phyloP scores from a whole-genome alignment of 768 basidiomycete species.

The Boletus speciosus region DNA sequence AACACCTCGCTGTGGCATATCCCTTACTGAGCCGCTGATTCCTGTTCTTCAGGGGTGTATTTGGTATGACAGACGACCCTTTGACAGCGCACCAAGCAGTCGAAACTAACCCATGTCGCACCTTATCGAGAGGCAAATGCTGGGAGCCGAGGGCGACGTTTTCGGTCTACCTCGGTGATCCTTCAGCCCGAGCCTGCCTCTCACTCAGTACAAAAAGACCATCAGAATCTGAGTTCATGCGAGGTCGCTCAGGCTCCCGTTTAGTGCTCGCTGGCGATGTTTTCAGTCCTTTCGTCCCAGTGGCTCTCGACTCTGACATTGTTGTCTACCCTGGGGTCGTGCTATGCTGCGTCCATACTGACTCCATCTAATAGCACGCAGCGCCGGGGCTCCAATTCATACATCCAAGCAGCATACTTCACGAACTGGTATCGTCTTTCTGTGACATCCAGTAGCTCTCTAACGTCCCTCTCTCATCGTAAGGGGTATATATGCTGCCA shows the following conservation, averaged over 20 bases:
- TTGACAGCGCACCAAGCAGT: neutral
- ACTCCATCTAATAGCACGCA: conserved; percentile 6
- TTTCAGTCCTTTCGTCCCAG: neutral
- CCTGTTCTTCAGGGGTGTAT: conserved; percentile 5
- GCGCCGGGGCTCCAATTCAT: conserved; percentile 15
- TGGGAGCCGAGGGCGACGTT: conserved; percentile 14
- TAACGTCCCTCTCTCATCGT: conserved; percentile 1
- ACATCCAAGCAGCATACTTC: conserved; percentile 36
- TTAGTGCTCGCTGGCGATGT: neutral
- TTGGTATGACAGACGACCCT: neutral
- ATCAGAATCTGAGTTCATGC: neutral
- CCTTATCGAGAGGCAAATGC: conserved; percentile 16
- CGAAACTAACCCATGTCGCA: conserved; percentile 11
- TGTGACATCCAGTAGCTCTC: neutral
- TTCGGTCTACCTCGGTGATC: conserved; percentile 7
- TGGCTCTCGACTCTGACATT: conserved; percentile 8
- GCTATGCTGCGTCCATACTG: conserved; percentile 11
- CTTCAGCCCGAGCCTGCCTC: neutral
- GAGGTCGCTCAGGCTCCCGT: neutral
- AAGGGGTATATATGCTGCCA: conserved; percentile 59
- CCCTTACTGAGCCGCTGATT: conserved; percentile 3
- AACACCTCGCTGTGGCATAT: conserved; percentile 8
- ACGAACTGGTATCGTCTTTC: conserved; percentile 31
- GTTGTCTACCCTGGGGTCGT: conserved; percentile 8
- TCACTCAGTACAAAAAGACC: conserved; percentile 14